Percentiles rank a stretch among this genome's conserved stretches.
These are phyloP conservation scores for Coprinopsis marcescibilis DNA, from an alignment of 768 basidiomycete genomes.

Conservation along the genomic window DNA sequence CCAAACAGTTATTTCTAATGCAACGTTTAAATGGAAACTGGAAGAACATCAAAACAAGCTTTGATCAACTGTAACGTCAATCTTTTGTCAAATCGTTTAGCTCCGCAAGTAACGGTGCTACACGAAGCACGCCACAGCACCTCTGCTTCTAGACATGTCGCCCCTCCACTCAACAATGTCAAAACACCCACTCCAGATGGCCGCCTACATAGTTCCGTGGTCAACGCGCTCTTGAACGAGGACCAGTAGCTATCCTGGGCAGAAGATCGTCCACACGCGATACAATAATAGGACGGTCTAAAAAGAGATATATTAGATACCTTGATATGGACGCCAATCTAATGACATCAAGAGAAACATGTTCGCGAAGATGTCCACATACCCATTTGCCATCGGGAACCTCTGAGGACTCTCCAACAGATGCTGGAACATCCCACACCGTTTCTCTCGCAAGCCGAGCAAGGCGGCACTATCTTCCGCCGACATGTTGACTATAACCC, in stretches of 20 bases:
- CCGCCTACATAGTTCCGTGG: neutral
- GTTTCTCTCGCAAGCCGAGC: neutral
- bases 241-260: conserved; percentile 4
- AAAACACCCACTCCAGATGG: conserved; percentile 2
- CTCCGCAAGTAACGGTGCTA: conserved; percentile 2
- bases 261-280: neutral
- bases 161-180: neutral
- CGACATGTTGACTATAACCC: neutral
- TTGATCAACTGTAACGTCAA: conserved; percentile 6
- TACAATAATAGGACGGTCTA: conserved; percentile 7
- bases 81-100: conserved; percentile 4
- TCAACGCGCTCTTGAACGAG: conserved; percentile 4
- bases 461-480: neutral
- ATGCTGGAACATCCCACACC: neutral
- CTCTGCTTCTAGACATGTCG: conserved; percentile 5
- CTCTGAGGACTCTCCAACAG: neutral
- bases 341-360: neutral
- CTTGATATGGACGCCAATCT: neutral
- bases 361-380: too few relatives aligned
- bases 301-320: neutral
- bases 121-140: conserved; percentile 5
- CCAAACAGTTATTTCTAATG: neutral
- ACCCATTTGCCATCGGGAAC: conserved; percentile 1
- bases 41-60: conserved; percentile 3
- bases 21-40: neutral